A percentile compares a stretch with the other conserved stretches of the same genome.
Conservation (phyloP, 2,329 filamentous ascomycete genomes). For the Fusarium piperis region DNA sequence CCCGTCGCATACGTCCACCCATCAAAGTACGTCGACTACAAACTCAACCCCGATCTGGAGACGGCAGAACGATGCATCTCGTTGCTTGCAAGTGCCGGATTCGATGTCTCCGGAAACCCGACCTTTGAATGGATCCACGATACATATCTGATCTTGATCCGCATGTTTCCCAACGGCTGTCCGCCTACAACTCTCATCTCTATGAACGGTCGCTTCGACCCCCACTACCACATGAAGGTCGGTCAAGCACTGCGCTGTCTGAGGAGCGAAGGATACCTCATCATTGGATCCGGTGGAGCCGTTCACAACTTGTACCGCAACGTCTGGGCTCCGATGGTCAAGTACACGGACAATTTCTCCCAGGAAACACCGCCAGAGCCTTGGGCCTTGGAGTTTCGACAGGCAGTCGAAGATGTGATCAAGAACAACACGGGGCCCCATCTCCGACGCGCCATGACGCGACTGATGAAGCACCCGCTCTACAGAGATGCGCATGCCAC, state of each 20-base stretch:
- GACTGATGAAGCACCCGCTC: constrained; percentile 74
- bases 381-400: constrained; percentile 72
- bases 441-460: constrained; percentile 64
- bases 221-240: constrained; percentile 38
- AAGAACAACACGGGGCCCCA: constrained; percentile 52
- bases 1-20: constrained; percentile 75
- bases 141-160: constrained; percentile 73
- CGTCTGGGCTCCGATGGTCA: constrained; percentile 70
- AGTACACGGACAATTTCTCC: constrained; percentile 51
- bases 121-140: constrained; percentile 79
- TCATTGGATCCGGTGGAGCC: constrained; percentile 69
- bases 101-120: constrained; percentile 62
- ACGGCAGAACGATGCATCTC: constrained; percentile 60
- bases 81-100: constrained; percentile 60
- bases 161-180: constrained; percentile 73
- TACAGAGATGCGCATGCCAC: constrained; percentile 75
- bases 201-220: constrained; percentile 38
- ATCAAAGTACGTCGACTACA: constrained; percentile 70
- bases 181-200: constrained; percentile 66
- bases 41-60: constrained; percentile 67
- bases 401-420: constrained; percentile 70
- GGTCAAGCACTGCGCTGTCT: constrained; percentile 24
- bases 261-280: constrained; percentile 48
- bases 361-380: constrained; percentile 36
- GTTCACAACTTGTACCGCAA: constrained; percentile 79